phyloP scores from a whole-genome alignment of 1,284 basidiomycete species.

The Volvariella surrecta region DNA sequence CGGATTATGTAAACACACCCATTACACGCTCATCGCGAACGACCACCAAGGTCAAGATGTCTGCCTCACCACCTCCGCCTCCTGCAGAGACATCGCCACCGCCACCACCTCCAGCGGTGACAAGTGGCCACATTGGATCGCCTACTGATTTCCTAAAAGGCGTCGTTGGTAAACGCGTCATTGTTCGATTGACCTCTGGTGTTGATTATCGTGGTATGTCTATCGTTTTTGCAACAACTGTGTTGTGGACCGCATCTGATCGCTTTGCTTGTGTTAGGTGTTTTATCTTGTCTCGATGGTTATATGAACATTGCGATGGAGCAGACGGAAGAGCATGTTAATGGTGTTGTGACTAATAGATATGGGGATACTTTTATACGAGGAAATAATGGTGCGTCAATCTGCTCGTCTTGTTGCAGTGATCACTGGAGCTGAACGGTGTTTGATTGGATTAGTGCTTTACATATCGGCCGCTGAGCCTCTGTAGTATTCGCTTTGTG shows the following conservation, averaged over 20 bases:
- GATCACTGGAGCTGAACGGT: not conserved
- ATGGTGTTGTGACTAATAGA: constrained; percentile 76
- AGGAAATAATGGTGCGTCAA: constrained; percentile 86
- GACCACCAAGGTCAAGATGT: no score
- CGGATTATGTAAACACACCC: no score
- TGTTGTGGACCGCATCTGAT: not conserved
- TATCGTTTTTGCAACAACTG: constrained; percentile 1
- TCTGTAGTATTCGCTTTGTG: constrained; percentile 15
- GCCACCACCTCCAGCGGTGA: constrained; percentile 39
- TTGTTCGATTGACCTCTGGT: constrained; percentile 91
- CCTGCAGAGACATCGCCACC: constrained; percentile 10
- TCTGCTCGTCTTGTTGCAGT: not conserved
- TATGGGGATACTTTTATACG: constrained; percentile 95
- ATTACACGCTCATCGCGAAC: no score
- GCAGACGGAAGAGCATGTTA: constrained; percentile 92
- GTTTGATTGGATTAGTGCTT: constrained; percentile 18
- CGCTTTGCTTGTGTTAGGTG: constrained; percentile 40
- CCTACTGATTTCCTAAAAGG: constrained; percentile 89
- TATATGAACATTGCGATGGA: constrained; percentile 99
- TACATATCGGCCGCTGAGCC: constrained; percentile 30
- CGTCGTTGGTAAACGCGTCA: constrained; percentile 92
- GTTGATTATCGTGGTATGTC: constrained; percentile 89
- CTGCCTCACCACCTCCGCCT: constrained; percentile 3
- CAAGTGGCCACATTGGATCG: constrained; percentile 53
- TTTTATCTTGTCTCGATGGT: constrained; percentile 94